Percentiles rank a stretch among this genome's conserved stretches.
Evolutionary conservation across 2,329 filamentous ascomycete species (phyloP).

Genomic region (Botrytis paeoniae): DNA sequence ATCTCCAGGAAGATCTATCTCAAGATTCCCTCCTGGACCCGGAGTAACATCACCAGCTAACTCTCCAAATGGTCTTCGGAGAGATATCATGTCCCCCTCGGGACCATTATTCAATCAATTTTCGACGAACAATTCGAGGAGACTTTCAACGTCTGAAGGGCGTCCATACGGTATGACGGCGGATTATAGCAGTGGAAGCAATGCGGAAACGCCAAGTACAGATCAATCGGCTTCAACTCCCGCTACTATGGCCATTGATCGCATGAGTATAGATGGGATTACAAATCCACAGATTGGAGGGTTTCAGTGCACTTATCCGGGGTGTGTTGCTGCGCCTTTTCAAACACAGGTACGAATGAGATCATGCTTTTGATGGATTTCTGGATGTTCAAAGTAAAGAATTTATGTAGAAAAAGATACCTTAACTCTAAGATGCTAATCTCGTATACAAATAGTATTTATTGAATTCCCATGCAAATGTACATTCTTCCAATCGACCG

Average conservation of each 20-base stretch:
- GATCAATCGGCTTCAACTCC: constrained; percentile 47
- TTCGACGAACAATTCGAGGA: constrained; percentile 25
- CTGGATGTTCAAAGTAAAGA: not conserved
- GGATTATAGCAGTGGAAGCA: constrained; percentile 34
- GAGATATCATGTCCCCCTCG: constrained; percentile 43
- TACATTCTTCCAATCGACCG: constrained; percentile 62
- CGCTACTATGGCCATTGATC: constrained; percentile 45
- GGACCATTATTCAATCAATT: constrained; percentile 22
- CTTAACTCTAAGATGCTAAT: not conserved
- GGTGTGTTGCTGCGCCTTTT: constrained; percentile 70
- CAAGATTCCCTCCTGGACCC: constrained; percentile 28
- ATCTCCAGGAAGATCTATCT: constrained; percentile 32
- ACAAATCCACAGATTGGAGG: constrained; percentile 52
- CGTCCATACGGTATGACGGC: constrained; percentile 29
- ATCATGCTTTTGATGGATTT: not conserved
- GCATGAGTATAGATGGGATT: constrained; percentile 58
- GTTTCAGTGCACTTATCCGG: constrained; percentile 58
- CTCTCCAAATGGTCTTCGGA: constrained; percentile 39
- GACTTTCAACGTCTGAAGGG: constrained; percentile 32
- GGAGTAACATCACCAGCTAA: constrained; percentile 35
- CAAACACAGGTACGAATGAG: constrained; percentile 60
- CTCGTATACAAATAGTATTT: constrained; percentile 50
- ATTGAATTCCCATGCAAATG: constrained; percentile 75
- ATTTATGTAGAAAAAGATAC: not conserved
- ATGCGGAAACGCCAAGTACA: constrained; percentile 47